Evolutionary conservation across 164 flowering plant species (phyloP).

Genomic region (Aristolochia fimbriata): DNA sequence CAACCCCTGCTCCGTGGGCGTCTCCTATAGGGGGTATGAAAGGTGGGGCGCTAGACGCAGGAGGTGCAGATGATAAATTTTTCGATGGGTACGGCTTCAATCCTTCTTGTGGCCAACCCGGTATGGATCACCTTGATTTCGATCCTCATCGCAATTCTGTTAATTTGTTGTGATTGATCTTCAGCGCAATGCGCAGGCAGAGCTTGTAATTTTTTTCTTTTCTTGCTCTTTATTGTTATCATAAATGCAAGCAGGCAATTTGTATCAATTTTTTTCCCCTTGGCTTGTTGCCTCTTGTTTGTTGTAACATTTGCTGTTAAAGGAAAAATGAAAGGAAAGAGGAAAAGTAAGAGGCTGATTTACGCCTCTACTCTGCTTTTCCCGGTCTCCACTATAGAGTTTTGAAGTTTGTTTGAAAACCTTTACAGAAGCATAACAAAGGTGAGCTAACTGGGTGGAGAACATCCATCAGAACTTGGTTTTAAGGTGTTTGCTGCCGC

Average conservation of each 20-base stretch:
- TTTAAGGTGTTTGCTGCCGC: too few species aligned
- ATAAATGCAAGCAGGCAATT: background rate
- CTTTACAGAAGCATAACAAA: too few species aligned
- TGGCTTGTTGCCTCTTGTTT: too few species aligned
- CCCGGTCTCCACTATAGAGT: too few species aligned
- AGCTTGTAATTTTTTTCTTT: conserved; percentile 3
- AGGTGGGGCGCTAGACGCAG: conserved; percentile 27
- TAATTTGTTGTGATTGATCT: conserved; percentile 22
- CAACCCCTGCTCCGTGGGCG: conserved; percentile 56
- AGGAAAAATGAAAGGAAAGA: too few species aligned
- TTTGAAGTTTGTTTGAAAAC: too few species aligned
- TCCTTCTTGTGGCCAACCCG: conserved; percentile 26
- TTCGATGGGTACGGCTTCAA: conserved; percentile 51
- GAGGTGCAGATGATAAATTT: conserved; percentile 34
- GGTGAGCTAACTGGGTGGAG: too few species aligned
- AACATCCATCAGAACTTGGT: too few species aligned
- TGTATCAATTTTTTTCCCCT: too few species aligned
- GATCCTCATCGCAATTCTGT: conserved; percentile 36
- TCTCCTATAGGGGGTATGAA: conserved; percentile 43
- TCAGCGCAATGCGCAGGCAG: background rate
- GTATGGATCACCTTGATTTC: conserved; percentile 44
- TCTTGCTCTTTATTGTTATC: background rate
- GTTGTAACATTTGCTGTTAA: too few species aligned
- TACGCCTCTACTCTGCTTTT: too few species aligned
- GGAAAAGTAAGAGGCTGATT: too few species aligned